Evolutionary conservation across 208 protist species (phyloP), one percentile per base, ranked within the genome.

Genomic region (Leishmania tropica): DNA sequence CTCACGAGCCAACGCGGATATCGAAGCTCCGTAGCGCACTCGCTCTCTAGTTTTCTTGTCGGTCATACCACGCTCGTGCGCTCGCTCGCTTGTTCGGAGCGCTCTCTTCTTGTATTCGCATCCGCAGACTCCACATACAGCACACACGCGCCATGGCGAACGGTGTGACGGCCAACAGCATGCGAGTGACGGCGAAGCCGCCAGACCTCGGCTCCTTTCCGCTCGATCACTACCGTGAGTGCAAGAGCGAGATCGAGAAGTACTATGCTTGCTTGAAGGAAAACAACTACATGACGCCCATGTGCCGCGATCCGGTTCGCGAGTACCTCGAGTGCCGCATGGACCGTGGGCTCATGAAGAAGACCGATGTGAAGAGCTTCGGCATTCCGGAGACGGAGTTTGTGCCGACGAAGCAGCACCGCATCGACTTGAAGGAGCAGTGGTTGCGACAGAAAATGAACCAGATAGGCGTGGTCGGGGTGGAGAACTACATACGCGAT

Each of bases 141-240:
- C 3, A n/a, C 31, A 80, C 35, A 15, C 15, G 76, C n/a, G 74
- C 58, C 60, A 93, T 94, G 89, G 81, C 88, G 54, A 92, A 93
- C 83, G 90, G 89, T 71, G 90, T 96, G 74, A 93, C 90, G 17
- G 45, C 87, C 19, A 95, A 95, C 76, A 85, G 64, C 77, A 91
- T 85, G 77, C 75, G 85, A 62, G 81, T 97, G 78, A 80, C 82
- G 47, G 87, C 83, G 15, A 95, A 95, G 80, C 85, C 91, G 45
- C 95, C 95, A 17, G 93, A 97, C 79, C 85, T 95, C 71, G 95
- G 95, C 75, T 88, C 93, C 64, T 98, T 98, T 82, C 95, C 95
- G 2, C 90, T 98, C 15, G 95, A 98, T 77, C 94, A 97, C 85
- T 96, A 96, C 79, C 91, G 93, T 35, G 95, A 98, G 84, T 98